These are phyloP conservation scores for Macrocybe sp. DNA, from an alignment of 1,284 basidiomycete species.

Conservation along the genomic window DNA sequence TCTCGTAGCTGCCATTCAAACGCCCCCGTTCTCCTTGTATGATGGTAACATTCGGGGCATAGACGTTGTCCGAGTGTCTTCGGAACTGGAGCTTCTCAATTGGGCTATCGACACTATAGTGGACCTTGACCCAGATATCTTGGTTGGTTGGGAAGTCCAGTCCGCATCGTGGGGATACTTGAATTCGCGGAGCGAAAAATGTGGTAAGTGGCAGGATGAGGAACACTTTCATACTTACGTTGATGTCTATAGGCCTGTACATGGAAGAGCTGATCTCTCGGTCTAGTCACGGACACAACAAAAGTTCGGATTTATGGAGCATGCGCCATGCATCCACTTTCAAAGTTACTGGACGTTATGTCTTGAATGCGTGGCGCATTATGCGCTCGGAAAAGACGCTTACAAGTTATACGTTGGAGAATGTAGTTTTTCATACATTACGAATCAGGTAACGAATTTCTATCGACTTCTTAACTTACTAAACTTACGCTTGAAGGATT, in stretches of 20 bases:
- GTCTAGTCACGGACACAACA: slow-evolving; percentile 35
- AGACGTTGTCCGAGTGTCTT: no score
- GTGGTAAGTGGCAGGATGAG: slow-evolving; percentile 40
- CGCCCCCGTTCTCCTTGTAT: no score
- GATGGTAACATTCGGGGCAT: no score
- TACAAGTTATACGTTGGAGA: slow-evolving; percentile 86
- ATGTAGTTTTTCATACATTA: slow-evolving; percentile 80
- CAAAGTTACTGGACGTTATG: slow-evolving; percentile 83
- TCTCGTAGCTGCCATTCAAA: no score
- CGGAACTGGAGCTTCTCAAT: slow-evolving; percentile 84
- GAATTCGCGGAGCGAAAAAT: slow-evolving; percentile 57
- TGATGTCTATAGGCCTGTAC: slow-evolving; percentile 49
- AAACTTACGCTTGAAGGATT: slow-evolving; percentile 40
- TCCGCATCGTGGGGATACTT: slow-evolving; percentile 90
- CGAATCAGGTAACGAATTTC: slow-evolving; percentile 51
- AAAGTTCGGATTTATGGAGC: slow-evolving; percentile 60
- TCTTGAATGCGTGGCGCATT: slow-evolving; percentile 90
- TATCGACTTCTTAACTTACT: slow-evolving; percentile 6
- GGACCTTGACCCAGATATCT: slow-evolving; percentile 85
- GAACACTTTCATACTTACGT: not conserved
- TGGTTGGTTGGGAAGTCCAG: slow-evolving; percentile 93
- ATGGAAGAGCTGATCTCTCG: slow-evolving; percentile 66
- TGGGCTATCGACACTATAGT: slow-evolving; percentile 71
- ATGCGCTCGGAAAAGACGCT: slow-evolving; percentile 84
- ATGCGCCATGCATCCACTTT: slow-evolving; percentile 77